Conservation (phyloP, 345 rosid genomes). For the Acer campestre region DNA sequence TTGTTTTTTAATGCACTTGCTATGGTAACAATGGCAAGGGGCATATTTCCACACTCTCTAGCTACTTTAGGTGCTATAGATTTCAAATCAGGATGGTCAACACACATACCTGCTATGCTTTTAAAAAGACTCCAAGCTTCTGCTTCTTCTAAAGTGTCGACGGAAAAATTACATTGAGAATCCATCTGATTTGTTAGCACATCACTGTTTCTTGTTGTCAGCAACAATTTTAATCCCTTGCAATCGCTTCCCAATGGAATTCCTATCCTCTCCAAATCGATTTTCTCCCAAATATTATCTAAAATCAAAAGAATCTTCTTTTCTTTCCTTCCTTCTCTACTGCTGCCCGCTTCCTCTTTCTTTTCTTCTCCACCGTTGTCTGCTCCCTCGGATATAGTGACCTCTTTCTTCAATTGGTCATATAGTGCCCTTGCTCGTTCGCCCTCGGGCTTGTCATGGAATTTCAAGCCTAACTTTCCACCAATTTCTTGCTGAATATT, state of each 20-base stretch:
- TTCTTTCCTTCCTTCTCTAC: neutral
- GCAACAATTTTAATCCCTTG: slow-evolving; percentile 24
- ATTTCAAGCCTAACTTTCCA: neutral
- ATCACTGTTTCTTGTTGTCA: slow-evolving; percentile 6
- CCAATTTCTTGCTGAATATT: slow-evolving; percentile 6
- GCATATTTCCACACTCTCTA: slow-evolving; percentile 12
- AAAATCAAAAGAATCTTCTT: slow-evolving; percentile 29
- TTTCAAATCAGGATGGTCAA: neutral
- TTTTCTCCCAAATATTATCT: slow-evolving; percentile 30
- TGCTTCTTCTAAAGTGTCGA: neutral
- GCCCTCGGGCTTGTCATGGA: neutral
- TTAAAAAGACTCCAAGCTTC: slow-evolving; percentile 14
- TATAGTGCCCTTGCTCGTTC: no score
- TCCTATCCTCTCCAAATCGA: slow-evolving; percentile 31
- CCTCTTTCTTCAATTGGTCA: no score
- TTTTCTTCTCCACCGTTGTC: neutral
- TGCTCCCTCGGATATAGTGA: no score
- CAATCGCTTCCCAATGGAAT: slow-evolving; percentile 19
- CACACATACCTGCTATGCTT: neutral
- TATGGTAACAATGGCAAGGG: slow-evolving; percentile 5
- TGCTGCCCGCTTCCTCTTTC: neutral
- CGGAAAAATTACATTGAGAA: neutral
- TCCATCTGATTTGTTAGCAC: neutral
- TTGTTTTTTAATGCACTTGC: slow-evolving; percentile 2
- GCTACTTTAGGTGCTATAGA: neutral